phyloP scores from a whole-genome alignment of 352 stramenopile genomes.

The Phytophthora sp. region DNA sequence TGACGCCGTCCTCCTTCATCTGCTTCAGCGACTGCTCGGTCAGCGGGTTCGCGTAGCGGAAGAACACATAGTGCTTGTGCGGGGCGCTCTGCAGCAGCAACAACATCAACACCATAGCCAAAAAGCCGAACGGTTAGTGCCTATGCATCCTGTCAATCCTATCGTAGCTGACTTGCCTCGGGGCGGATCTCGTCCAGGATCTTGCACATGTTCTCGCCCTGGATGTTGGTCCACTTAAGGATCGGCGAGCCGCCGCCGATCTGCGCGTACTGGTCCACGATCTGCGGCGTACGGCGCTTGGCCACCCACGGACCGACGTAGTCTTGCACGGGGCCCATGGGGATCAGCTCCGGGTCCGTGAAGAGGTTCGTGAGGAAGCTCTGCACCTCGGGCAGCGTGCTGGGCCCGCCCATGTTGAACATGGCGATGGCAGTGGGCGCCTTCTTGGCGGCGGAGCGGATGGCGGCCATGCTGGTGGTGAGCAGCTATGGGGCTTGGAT shows the following conservation, averaged over 20 bases:
- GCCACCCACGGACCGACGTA: slow-evolving; percentile 81
- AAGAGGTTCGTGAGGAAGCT: slow-evolving; percentile 99
- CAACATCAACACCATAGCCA: slow-evolving; percentile 5
- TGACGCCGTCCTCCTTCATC: slow-evolving; percentile 95
- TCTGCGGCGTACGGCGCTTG: slow-evolving; percentile 94
- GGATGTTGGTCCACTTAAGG: slow-evolving; percentile 95
- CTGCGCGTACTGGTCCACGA: slow-evolving; percentile 94
- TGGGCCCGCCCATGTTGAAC: slow-evolving; percentile 98
- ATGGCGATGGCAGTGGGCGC: slow-evolving; percentile 86
- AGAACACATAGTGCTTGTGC: slow-evolving; percentile 97
- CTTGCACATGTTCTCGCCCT: slow-evolving; percentile 92
- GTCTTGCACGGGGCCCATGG: slow-evolving; percentile 91
- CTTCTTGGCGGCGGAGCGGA: slow-evolving; percentile 43
- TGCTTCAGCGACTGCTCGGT: slow-evolving; percentile 96
- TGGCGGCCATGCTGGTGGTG: slow-evolving; percentile 17
- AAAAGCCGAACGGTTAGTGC: slow-evolving; percentile 8
- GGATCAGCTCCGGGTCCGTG: slow-evolving; percentile 98
- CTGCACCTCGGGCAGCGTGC: slow-evolving; percentile 94
- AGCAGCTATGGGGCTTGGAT: not conserved
- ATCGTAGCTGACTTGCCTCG: slow-evolving; percentile 45
- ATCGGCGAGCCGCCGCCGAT: slow-evolving; percentile 99
- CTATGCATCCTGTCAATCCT: not conserved
- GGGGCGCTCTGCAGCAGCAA: slow-evolving; percentile 74
- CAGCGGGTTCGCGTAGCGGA: slow-evolving; percentile 98
- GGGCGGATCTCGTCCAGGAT: slow-evolving; percentile 90